These are phyloP conservation scores for Parachaetomium inaequale DNA, from an alignment of 495 filamentous ascomycete species.

Conservation along the genomic window DNA sequence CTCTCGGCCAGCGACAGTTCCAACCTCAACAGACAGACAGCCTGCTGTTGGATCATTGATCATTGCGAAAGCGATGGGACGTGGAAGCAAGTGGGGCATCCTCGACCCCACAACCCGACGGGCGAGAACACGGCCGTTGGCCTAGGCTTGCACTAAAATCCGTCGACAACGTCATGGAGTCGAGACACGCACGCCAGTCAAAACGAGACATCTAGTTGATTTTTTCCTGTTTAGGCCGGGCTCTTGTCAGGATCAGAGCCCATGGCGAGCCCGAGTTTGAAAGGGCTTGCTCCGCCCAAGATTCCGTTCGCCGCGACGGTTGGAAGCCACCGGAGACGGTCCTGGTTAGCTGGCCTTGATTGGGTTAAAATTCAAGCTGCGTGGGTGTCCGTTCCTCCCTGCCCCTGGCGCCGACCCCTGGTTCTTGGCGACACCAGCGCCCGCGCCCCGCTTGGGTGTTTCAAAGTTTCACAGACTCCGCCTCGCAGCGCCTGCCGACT, in stretches of 20 bases:
- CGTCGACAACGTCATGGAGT: background rate
- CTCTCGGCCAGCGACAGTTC: background rate
- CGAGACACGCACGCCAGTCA: background rate
- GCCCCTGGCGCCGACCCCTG: background rate
- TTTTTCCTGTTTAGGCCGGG: no score
- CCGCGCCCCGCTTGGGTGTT: slow-evolving; percentile 1
- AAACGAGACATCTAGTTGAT: background rate
- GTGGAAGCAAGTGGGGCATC: background rate
- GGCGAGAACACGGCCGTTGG: background rate
- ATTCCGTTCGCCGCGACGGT: slow-evolving; percentile 5
- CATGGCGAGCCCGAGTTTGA: background rate
- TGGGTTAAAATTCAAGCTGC: background rate
- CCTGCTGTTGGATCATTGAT: no score
- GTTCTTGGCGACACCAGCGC: background rate
- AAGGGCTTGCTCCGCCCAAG: background rate
- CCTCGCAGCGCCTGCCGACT: background rate
- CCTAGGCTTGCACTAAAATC: background rate
- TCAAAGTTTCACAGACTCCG: slow-evolving; percentile 7
- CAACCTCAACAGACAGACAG: no score
- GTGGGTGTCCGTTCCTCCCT: background rate
- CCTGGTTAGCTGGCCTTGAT: background rate
- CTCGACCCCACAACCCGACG: background rate
- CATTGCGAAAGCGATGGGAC: no score
- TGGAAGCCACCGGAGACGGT: background rate
- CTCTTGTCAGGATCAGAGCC: background rate